Percentiles rank a stretch among this genome's conserved stretches.
Conservation (phyloP, 192 early-diverging fungal species). For the Fimicolochytrium jonesii region DNA sequence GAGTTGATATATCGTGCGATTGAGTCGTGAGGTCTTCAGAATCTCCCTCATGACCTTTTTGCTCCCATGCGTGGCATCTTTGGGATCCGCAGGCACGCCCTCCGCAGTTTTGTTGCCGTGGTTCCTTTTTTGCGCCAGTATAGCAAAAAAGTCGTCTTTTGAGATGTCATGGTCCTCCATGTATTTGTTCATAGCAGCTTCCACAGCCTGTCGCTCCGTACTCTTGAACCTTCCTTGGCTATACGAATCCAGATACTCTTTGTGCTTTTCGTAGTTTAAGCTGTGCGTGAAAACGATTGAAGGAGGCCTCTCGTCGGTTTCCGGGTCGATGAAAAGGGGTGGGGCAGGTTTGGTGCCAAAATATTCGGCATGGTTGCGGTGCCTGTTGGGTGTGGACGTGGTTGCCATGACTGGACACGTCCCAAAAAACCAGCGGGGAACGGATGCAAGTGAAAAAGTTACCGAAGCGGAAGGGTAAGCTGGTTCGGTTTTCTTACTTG, state of each 20-base stretch:
- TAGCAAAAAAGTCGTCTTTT: background rate
- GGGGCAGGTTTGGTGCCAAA: too few species aligned
- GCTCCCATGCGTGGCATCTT: background rate
- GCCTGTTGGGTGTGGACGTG: too few species aligned
- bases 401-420: too few species aligned
- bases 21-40: constrained; percentile 1
- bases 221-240: constrained; percentile 1
- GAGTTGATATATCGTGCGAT: constrained; percentile 8
- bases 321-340: background rate
- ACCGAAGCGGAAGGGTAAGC: too few species aligned
- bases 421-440: too few species aligned
- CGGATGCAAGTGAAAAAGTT: too few species aligned
- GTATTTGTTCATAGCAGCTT: background rate
- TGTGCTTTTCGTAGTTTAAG: background rate
- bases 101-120: background rate
- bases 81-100: background rate
- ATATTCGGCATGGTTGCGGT: too few species aligned
- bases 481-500: too few species aligned
- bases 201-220: constrained; percentile 5
- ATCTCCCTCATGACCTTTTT: background rate
- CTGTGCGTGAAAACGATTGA: constrained; percentile 2
- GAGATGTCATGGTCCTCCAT: constrained; percentile 10
- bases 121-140: background rate
- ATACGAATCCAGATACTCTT: constrained; percentile 2
- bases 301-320: constrained; percentile 5